Evolutionary conservation across 306 rosid genomes (phyloP), one percentile per base, ranked within the genome.

Genomic region (Fagus sylvatica): DNA sequence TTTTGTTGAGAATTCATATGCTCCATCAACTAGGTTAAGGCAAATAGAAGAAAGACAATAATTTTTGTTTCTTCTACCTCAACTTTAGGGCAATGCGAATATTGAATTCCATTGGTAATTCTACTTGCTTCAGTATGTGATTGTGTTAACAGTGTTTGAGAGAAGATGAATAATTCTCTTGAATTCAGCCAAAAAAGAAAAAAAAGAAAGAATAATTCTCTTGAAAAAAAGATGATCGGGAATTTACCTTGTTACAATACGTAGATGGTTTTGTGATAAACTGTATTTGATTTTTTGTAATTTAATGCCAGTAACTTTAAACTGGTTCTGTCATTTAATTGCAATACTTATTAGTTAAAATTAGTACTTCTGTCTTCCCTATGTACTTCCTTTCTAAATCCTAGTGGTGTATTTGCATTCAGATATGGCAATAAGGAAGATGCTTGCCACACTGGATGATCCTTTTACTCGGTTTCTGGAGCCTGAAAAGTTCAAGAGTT

Each of bases 401-500:
- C 57, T 79, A 70, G 69, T 77, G 74, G 69, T 46, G 37, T 80
- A 30, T 82, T 67, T 84, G 28, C 73, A 42, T 76, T 79, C 85
- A 93, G 98, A 95, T 91, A 60, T 6, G 76, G 98, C 97, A 19
- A 95, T 95, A 84, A 93, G 83, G 91, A 95, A 93, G 86, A 95
- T 95, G 99, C 91, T 95, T 81, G 96, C 93, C 65, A 95, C 99
- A 79, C 78, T 95, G 83, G 90, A 87, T 72, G 99, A 95, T 75
- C 99, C 97, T 57, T 95, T 95, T 84, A 95, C 96, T 65, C 90
- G 98, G 73, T 91, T 95, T 88, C 78, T 95, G 74, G 99, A 95
- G 87, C 98, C 98, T 34, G 99, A 91, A 53, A 92, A 87, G 85
- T 87, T 95, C 67, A 95, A 85, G 79, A 95, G 90, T 88, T 85